A percentile compares a stretch with the other conserved stretches of the same genome.
These are phyloP conservation scores for Herpetomonas tarakana DNA, from an alignment of 208 protist genomes.

Conservation along the genomic window DNA sequence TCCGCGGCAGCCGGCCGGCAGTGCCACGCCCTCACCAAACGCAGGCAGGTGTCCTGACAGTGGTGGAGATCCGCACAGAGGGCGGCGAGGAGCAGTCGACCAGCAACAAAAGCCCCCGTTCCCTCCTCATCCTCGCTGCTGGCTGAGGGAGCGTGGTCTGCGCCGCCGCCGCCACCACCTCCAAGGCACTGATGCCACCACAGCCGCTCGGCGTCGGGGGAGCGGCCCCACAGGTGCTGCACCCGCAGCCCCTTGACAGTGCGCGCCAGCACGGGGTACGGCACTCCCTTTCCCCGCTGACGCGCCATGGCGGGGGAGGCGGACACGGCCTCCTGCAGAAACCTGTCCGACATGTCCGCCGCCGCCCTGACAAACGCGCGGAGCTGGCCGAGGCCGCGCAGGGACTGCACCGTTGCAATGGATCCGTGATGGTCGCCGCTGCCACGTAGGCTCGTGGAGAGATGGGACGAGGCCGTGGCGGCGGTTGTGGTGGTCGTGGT, in stretches of 20 bases:
- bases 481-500: slow-evolving; percentile 1
- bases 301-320: slow-evolving; percentile 37
- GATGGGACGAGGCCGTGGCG: slow-evolving; percentile 1
- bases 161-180: background rate
- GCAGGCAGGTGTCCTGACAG: background rate
- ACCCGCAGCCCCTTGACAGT: slow-evolving; percentile 18
- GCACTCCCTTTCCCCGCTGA: slow-evolving; percentile 25
- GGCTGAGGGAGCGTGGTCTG: slow-evolving; percentile 7
- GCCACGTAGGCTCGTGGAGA: slow-evolving; percentile 4
- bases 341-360: slow-evolving; percentile 21
- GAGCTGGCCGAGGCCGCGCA: slow-evolving; percentile 29
- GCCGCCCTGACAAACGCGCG: slow-evolving; percentile 43
- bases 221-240: slow-evolving; percentile 1
- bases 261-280: slow-evolving; percentile 46
- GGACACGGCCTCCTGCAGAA: slow-evolving; percentile 22
- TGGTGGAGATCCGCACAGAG: background rate
- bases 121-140: background rate
- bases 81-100: background rate
- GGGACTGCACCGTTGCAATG: slow-evolving; percentile 6
- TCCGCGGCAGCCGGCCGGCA: background rate
- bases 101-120: background rate
- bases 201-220: slow-evolving; percentile 12
- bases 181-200: too few relatives aligned
- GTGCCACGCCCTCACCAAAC: background rate
- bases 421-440: background rate